Evolutionary conservation across 495 filamentous ascomycete genomes (phyloP), one percentile per base, ranked within the genome.

Genomic region (Lasiosphaeria ovina): DNA sequence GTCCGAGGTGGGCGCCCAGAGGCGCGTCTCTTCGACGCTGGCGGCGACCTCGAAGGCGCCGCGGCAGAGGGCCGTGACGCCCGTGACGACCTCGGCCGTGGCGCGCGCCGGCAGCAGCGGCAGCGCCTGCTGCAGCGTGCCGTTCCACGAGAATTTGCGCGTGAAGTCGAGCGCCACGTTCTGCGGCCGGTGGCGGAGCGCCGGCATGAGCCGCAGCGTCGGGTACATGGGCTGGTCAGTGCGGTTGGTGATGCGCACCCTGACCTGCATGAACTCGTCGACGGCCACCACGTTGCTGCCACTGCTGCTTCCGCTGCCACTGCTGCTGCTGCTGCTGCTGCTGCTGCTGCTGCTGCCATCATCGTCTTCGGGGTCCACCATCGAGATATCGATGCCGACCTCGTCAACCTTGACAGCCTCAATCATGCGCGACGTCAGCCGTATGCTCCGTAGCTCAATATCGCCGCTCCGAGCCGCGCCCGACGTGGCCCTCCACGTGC

Each of bases 41-140:
- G 87, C 92, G 32, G 82, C 83, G 54, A 96, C 80, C 70, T 96
- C 92, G 68, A 91, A 97, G 58, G 89, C 86, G 6, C 93, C 93
- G 48, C 85, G 79, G 56, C 89, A 90, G 36, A 96, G 81, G 12
- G 86, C 83, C 40, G 87, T 88, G 32, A 92, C 79, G 0, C 86
- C 88, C 48, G 91, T 77, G 8, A 76, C 73, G 7, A 89, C 76
- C 62, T 82, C 77, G 1, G 76, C 78, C 7, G 70, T 81, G 57
- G 80, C 80, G 3, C 83, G 82, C 0, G 83, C 81, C 6, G 72
- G 69, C 1, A 96, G 66, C 4, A 84, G 69, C 3, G 85, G 84
- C 0, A 97, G 74, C 1, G 81, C 78, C 59, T 88, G 87, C 72
- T 97, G 93, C 54, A 95, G 70, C 57, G 89, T 84, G 1, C 93